Evolutionary conservation across 1,284 basidiomycete species (phyloP), one percentile per base, ranked within the genome.

Genomic region (Bjerkandera adusta): DNA sequence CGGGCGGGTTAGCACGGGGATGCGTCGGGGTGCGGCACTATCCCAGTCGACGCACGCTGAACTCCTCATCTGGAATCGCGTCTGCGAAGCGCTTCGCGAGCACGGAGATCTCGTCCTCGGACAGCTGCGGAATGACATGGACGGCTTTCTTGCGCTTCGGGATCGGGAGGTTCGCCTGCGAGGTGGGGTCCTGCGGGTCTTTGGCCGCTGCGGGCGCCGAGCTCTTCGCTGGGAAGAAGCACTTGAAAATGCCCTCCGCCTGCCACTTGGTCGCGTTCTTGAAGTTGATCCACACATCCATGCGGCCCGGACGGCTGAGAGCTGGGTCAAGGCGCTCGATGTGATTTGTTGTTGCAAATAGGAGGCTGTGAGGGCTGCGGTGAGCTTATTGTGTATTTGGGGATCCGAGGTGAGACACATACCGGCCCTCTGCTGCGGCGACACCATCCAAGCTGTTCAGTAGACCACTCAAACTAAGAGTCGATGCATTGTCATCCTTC

Each of bases 211-310:
- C 50, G 26, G 68, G 53, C n/a, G 61, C 43, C 20, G 60, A 52
- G 16, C 54, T 43, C 59, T 79, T 81, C 63, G 64, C 81, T 1
- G 89, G 89, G 81, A 92, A 92, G 78, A 92, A 93, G 64, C 88
- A 89, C 63, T 90, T 89, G 80, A 91, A 93, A 62, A 91, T 89
- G 43, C 86, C 88, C 66, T 90, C 87, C 21, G 89, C 89, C 61
- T 92, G 89, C 81, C 83, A 86, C 61, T 86, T 89, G 5, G 85
- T 89, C 6, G 90, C 89, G 59, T 91, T 84, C 49, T 85, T 85
- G 68, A 91, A 91, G 70, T 91, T 89, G 30, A 90, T 77, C 88
- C 89, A 90, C 12, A 91, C 89, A 57, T 91, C 88, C 87, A 90
- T 89, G 43, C 88, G 84, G 45, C 88, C 88, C 26, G 87, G 86